Percentiles rank a stretch among this genome's conserved stretches.
phyloP scores from a whole-genome alignment of 2,329 filamentous ascomycete species.

The Didymella glomerata region DNA sequence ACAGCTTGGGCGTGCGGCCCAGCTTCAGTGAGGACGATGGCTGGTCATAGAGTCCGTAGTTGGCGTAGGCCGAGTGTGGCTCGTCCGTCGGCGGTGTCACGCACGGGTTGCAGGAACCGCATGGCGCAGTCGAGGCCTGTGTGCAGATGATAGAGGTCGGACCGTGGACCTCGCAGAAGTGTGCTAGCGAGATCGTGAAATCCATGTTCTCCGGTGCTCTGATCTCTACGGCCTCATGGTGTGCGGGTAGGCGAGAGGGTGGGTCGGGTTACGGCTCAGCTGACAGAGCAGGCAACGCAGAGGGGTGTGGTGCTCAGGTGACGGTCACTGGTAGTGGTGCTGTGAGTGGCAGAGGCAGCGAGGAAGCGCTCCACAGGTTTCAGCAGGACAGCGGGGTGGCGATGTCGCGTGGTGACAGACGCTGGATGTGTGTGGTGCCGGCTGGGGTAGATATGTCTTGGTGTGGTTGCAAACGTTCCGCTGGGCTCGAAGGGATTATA shows the following conservation, averaged over 20 bases:
- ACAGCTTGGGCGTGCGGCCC: constrained; percentile 45
- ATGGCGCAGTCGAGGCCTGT: constrained; percentile 64
- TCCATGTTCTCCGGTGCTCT: constrained; percentile 48
- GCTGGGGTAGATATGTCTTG: constrained; percentile 17
- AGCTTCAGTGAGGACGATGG: constrained; percentile 42
- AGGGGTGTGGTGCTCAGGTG: constrained; percentile 23
- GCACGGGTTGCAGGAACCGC: constrained; percentile 61
- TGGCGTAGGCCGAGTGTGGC: constrained; percentile 43
- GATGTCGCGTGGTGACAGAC: constrained; percentile 33
- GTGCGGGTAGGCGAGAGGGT: constrained; percentile 32
- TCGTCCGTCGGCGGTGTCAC: constrained; percentile 54
- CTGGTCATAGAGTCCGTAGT: constrained; percentile 47
- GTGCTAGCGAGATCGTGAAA: constrained; percentile 64
- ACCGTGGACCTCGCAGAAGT: constrained; percentile 70
- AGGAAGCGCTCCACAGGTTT: constrained; percentile 34
- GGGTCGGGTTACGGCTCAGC: constrained; percentile 46
- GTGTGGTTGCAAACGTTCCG: constrained; percentile 29
- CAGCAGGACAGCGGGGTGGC: constrained; percentile 28
- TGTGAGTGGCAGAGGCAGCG: constrained; percentile 24
- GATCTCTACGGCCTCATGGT: constrained; percentile 45
- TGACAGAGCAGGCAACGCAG: constrained; percentile 38
- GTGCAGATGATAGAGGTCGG: constrained; percentile 69
- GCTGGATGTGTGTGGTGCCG: constrained; percentile 18
- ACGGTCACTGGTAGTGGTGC: constrained; percentile 8
- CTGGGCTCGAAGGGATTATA: constrained; percentile 30